These are phyloP conservation scores for Sugiyamaella neomexicana DNA, from an alignment of 1,139 yeast species.

Conservation along the genomic window DNA sequence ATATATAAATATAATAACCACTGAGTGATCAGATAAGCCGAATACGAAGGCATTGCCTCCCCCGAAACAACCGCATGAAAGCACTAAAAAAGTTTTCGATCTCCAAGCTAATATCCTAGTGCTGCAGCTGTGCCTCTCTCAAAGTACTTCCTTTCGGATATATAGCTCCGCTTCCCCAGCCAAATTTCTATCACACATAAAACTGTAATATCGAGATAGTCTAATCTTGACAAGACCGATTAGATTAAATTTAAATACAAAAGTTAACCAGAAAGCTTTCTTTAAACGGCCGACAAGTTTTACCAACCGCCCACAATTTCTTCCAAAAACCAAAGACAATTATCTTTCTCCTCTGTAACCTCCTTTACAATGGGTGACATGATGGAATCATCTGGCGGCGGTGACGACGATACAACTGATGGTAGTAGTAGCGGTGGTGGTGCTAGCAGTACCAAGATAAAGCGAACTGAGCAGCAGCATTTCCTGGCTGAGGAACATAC, in stretches of 20 bases:
- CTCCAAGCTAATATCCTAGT: too few relatives aligned
- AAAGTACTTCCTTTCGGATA: neutral
- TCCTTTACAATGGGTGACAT: conserved; percentile 20
- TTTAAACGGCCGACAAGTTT: neutral
- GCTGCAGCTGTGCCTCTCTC: too few relatives aligned
- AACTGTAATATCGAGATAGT: neutral
- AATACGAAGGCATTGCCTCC: neutral
- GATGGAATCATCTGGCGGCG: conserved; percentile 20
- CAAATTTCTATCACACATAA: too few relatives aligned
- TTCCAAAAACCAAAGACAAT: conserved; percentile 8
- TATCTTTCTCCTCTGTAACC: conserved; percentile 13
- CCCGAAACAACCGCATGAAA: neutral
- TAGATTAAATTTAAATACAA: too few relatives aligned
- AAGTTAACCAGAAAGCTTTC: neutral
- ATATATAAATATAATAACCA: too few relatives aligned
- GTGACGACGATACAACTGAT: conserved; percentile 21
- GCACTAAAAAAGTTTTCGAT: too few relatives aligned
- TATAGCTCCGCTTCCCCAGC: too few relatives aligned
- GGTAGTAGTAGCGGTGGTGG: conserved; percentile 21
- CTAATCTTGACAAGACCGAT: neutral
- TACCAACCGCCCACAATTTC: conserved; percentile 21
- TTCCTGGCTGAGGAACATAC: too few relatives aligned
- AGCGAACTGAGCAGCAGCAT: conserved; percentile 14
- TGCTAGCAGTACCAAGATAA: conserved; percentile 16
- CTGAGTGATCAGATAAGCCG: too few relatives aligned